Percentiles rank a stretch among this genome's conserved stretches.
These are phyloP conservation scores for Fusarium sp. DNA, from an alignment of 2,329 filamentous ascomycete species.

Conservation along the genomic window DNA sequence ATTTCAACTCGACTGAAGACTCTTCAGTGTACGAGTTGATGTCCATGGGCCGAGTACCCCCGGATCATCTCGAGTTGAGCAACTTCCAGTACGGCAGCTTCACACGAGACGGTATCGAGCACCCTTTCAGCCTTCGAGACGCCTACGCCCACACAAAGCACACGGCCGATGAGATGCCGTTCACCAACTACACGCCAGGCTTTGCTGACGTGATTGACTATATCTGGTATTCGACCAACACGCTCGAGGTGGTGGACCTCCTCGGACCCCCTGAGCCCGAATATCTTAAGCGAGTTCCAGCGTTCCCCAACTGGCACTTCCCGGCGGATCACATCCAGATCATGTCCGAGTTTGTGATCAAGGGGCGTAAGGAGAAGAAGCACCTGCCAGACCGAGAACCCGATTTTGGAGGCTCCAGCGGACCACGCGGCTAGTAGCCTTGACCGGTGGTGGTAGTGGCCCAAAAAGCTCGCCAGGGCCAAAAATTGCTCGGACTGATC, in stretches of 20 bases:
- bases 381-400: conserved; percentile 67
- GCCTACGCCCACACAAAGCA: conserved; percentile 84
- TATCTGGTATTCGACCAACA: conserved; percentile 96
- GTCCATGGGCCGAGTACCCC: conserved; percentile 77
- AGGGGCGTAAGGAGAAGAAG: conserved; percentile 84
- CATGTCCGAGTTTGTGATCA: conserved; percentile 88
- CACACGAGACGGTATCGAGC: conserved; percentile 88
- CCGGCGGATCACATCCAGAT: conserved; percentile 91
- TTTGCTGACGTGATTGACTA: conserved; percentile 95
- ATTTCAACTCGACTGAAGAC: conserved; percentile 89
- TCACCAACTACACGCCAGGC: conserved; percentile 96
- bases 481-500: conserved; percentile 1
- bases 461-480: conserved; percentile 1
- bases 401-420: conserved; percentile 61
- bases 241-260: conserved; percentile 81
- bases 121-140: conserved; percentile 93
- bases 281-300: conserved; percentile 85
- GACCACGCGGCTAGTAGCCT: conserved; percentile 43
- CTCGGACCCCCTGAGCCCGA: conserved; percentile 86
- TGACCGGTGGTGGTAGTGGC: conserved; percentile 14
- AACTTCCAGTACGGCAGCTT: conserved; percentile 91
- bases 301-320: conserved; percentile 94
- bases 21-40: conserved; percentile 94
- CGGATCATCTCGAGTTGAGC: conserved; percentile 80
- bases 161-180: conserved; percentile 82